Evolutionary conservation across 495 filamentous ascomycete species (phyloP).

Genomic region (Cryomyces minteri): DNA sequence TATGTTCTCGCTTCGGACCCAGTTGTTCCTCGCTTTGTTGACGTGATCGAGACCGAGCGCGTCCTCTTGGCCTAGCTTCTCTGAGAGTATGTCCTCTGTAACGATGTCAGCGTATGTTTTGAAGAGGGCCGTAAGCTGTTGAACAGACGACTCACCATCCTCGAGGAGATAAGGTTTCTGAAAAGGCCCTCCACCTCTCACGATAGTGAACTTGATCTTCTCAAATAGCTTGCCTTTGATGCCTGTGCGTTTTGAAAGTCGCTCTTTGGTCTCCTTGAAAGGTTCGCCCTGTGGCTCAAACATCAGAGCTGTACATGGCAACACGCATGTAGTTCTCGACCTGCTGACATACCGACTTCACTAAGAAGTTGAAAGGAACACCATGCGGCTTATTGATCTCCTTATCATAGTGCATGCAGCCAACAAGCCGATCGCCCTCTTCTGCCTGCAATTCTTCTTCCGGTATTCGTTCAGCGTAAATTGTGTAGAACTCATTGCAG

Average conservation of each 20-base stretch:
- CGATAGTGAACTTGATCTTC: constrained; percentile 89
- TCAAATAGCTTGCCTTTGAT: constrained; percentile 97
- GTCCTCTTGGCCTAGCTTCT: constrained; percentile 56
- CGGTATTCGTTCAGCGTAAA: constrained; percentile 65
- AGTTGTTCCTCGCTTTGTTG: constrained; percentile 47
- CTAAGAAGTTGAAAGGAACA: constrained; percentile 76
- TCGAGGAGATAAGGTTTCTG: constrained; percentile 56
- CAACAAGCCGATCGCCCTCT: constrained; percentile 39
- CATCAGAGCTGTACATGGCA: not conserved
- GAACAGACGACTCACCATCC: constrained; percentile 47
- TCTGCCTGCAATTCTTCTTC: constrained; percentile 40
- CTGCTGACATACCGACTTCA: constrained; percentile 49
- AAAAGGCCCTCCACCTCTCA: constrained; percentile 44
- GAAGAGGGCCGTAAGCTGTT: not conserved
- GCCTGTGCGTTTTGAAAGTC: constrained; percentile 73
- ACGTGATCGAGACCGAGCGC: constrained; percentile 77
- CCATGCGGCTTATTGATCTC: constrained; percentile 64
- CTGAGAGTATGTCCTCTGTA: constrained; percentile 67
- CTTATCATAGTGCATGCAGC: constrained; percentile 79
- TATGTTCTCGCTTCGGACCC: constrained; percentile 42
- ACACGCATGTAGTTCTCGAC: not conserved
- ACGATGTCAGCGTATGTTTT: not conserved
- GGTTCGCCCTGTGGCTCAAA: constrained; percentile 42
- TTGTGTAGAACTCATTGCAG: constrained; percentile 67
- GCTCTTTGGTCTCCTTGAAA: constrained; percentile 81